These are phyloP conservation scores for Phaeosphaeriaceae sp. DNA, from an alignment of 2,329 filamentous ascomycete genomes.

Conservation along the genomic window DNA sequence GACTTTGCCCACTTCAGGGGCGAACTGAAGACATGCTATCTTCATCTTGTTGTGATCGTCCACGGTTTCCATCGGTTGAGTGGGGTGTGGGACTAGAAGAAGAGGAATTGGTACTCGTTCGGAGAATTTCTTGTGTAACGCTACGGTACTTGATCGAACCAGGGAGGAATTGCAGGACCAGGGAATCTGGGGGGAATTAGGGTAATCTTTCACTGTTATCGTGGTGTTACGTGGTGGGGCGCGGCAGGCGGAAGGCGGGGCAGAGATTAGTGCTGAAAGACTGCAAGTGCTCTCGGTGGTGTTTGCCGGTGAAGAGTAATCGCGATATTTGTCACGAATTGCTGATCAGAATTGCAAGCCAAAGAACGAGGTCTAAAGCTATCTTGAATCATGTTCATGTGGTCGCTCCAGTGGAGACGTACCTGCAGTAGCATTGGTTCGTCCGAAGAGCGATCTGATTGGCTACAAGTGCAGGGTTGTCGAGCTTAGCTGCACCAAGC, in stretches of 20 bases:
- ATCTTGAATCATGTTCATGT: not conserved
- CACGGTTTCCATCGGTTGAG: constrained; percentile 10
- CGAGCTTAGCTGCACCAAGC: constrained; percentile 30
- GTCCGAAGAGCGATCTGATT: constrained; percentile 2
- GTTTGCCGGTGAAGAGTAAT: not conserved
- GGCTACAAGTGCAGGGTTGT: constrained; percentile 2
- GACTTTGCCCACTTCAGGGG: constrained; percentile 73
- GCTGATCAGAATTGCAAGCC: not conserved
- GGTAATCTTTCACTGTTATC: constrained; percentile 1
- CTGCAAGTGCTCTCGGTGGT: not conserved
- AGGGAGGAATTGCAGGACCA: not conserved
- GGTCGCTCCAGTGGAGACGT: constrained; percentile 3
- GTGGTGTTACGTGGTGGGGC: not conserved
- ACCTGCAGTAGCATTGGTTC: constrained; percentile 8
- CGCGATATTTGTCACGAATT: not conserved
- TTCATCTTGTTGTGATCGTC: constrained; percentile 58
- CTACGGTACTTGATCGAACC: not conserved
- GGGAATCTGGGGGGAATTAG: not conserved
- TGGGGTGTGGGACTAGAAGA: constrained; percentile 4
- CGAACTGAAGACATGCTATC: constrained; percentile 76
- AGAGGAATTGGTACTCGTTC: not conserved
- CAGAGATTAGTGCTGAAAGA: constrained; percentile 2
- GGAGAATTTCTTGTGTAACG: not conserved
- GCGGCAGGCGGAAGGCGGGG: constrained; percentile 4
- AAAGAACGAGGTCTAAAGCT: not conserved